Base-by-base conservation (phyloP, 352 stramenopile species). In the Phytopythium chamaehyphon region DNA sequence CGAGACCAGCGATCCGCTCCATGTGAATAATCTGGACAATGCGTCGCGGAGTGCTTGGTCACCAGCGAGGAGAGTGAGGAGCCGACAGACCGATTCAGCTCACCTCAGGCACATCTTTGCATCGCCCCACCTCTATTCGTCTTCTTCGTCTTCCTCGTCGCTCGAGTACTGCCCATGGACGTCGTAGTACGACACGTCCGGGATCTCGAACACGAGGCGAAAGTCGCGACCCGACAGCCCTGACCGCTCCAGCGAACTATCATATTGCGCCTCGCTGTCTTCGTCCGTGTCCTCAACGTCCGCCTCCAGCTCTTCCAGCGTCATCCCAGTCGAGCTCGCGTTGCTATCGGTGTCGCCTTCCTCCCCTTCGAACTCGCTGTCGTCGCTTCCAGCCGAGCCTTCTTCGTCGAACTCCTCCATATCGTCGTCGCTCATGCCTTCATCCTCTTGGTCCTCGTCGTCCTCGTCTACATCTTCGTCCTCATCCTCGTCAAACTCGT, bases 401-500 rank as follows among this genome's bases (percentile, higher is more conserved):
- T 75, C 68, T 22, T 63, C 62, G 46, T 70, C 62, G 39, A 79
- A 63, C 3, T 80, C 72, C 14, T 68, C 68, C 14, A 64, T 61
- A 11, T 75, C 53, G 2, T 73, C 66, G 3, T 80, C 72, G 14
- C 66, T 67, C 14, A 83, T 73, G 1, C 88, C 72, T 2, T 76
- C 55, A 1, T 84, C 78, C 1, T 78, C 75, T 2, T 79, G 64
- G 1, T 76, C 60, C 3, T 74, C 66, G 14, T 76, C 71, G 16
- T 80, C 76, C 1, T 76, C 69, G 10, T 79, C 71, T 11, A 76
- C 72, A 15, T 77, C 74, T 7, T 57, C 67, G 18, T 55, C 38
- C 2, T 64, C 88, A 39, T 88, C 79, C 38, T 89, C 67, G 40
- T 92, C 83, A 37, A 84, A 90, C 42, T 93, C 83, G 37, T 90